Percentiles rank a stretch among this genome's conserved stretches.
phyloP scores from a whole-genome alignment of 441 rosid genomes.

The Dalechampia spathulata region DNA sequence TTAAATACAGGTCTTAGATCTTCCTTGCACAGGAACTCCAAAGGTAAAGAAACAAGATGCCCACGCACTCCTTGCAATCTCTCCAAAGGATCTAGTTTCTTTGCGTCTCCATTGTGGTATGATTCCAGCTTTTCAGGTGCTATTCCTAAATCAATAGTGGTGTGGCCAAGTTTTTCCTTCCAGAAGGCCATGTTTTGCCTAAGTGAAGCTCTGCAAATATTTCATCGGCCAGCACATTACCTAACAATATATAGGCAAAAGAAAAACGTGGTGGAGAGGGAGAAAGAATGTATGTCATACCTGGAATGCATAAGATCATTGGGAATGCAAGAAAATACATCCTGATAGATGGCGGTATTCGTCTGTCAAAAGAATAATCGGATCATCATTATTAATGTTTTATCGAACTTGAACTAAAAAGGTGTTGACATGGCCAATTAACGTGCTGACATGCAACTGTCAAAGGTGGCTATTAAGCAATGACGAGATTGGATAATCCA shows the following conservation, averaged over 20 bases:
- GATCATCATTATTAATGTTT: conserved; percentile 11
- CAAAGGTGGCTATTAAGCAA: too few species aligned
- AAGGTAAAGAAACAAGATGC: conserved; percentile 90
- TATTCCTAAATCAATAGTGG: conserved; percentile 89
- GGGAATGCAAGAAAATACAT: conserved; percentile 89
- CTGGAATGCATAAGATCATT: conserved; percentile 88
- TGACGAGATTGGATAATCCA: too few species aligned
- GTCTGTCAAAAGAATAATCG: conserved; percentile 42
- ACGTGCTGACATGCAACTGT: too few species aligned
- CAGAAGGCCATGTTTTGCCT: conserved; percentile 60
- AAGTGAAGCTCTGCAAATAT: conserved; percentile 51
- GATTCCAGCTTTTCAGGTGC: conserved; percentile 73
- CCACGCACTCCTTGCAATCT: conserved; percentile 63
- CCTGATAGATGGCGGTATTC: conserved; percentile 84
- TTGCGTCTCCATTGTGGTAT: conserved; percentile 57
- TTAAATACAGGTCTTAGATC: conserved; percentile 95
- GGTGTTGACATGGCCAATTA: too few species aligned
- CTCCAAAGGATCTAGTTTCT: conserved; percentile 51
- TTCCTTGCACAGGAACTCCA: conserved; percentile 92
- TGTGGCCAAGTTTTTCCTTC: conserved; percentile 89
- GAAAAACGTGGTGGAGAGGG: neutral
- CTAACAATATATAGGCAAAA: neutral
- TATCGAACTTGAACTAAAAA: neutral
- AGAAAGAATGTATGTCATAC: conserved; percentile 24
- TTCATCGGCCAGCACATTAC: neutral